These are phyloP conservation scores for Purshia tridentata DNA, from an alignment of 306 rosid genomes.

Conservation along the genomic window DNA sequence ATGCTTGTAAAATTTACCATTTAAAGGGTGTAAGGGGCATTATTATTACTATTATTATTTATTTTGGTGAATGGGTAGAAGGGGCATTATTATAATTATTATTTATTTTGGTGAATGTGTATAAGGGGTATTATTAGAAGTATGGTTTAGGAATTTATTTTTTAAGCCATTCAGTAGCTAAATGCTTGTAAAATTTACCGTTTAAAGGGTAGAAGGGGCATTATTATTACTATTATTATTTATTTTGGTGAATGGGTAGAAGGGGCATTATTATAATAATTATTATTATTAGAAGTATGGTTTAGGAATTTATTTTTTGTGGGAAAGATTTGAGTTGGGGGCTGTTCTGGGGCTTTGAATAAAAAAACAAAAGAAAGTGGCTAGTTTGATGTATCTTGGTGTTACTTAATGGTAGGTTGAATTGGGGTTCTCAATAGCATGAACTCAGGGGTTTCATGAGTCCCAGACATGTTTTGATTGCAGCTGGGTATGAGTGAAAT, in stretches of 20 bases:
- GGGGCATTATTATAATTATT: too few species aligned
- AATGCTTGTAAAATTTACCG: not conserved
- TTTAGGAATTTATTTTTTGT: not conserved
- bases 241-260: too few species aligned
- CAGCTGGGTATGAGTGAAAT: not conserved
- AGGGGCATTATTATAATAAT: not conserved
- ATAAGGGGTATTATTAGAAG: not conserved
- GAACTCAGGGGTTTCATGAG: not conserved
- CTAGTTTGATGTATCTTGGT: not conserved
- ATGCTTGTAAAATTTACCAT: not conserved
- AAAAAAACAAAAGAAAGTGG: not conserved
- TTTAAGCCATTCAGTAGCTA: not conserved
- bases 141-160: not conserved
- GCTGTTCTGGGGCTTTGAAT: not conserved
- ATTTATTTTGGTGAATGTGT: too few species aligned
- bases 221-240: too few species aligned
- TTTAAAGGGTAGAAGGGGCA: not conserved
- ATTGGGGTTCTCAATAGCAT: not conserved
- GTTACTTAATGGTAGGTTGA: not conserved
- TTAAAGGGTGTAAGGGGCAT: not conserved
- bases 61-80: too few species aligned
- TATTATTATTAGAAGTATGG: not conserved
- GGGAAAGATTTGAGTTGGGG: not conserved
- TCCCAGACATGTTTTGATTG: not conserved
- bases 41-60: too few species aligned